These are phyloP conservation scores for Plenodomus tracheiphilus DNA, from an alignment of 2,329 filamentous ascomycete genomes.

Conservation along the genomic window DNA sequence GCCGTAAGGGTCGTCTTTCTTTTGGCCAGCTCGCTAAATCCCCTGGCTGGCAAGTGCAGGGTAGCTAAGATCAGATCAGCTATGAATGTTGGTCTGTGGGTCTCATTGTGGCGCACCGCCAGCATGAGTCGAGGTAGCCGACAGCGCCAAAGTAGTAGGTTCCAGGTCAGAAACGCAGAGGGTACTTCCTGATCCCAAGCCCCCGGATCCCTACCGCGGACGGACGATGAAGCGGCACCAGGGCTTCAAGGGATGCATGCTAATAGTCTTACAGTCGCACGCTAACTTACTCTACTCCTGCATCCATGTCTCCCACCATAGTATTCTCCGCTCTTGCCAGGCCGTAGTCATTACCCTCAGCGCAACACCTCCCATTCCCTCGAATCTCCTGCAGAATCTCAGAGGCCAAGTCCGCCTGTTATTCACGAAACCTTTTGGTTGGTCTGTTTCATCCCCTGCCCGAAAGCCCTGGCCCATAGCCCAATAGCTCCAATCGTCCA, in stretches of 20 bases:
- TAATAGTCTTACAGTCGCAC: slow-evolving; percentile 38
- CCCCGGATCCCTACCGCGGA: slow-evolving; percentile 41
- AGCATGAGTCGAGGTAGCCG: slow-evolving; percentile 38
- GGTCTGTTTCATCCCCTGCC: slow-evolving; percentile 44
- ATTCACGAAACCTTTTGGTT: slow-evolving; percentile 41
- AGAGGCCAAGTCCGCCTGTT: slow-evolving; percentile 43
- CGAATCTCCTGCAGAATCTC: slow-evolving; percentile 25
- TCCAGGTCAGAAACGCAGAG: slow-evolving; percentile 35
- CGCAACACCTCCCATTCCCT: slow-evolving; percentile 31
- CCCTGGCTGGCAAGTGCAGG: slow-evolving; percentile 30
- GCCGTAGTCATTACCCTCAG: slow-evolving; percentile 33
- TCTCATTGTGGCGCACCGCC: slow-evolving; percentile 42
- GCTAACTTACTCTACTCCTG: slow-evolving; percentile 38
- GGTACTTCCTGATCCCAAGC: slow-evolving; percentile 36
- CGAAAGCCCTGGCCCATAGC: slow-evolving; percentile 33
- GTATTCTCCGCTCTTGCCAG: slow-evolving; percentile 40
- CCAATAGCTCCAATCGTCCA: slow-evolving; percentile 43
- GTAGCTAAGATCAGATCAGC: slow-evolving; percentile 37
- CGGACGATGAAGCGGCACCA: slow-evolving; percentile 36
- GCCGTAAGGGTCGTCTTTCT: slow-evolving; percentile 27
- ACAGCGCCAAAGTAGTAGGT: slow-evolving; percentile 34
- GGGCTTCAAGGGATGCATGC: slow-evolving; percentile 34
- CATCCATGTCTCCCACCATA: slow-evolving; percentile 31
- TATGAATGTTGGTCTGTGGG: slow-evolving; percentile 43
- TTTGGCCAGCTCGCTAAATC: slow-evolving; percentile 34